Evolutionary conservation across 768 basidiomycete species (phyloP).

Genomic region (Russula foetens): DNA sequence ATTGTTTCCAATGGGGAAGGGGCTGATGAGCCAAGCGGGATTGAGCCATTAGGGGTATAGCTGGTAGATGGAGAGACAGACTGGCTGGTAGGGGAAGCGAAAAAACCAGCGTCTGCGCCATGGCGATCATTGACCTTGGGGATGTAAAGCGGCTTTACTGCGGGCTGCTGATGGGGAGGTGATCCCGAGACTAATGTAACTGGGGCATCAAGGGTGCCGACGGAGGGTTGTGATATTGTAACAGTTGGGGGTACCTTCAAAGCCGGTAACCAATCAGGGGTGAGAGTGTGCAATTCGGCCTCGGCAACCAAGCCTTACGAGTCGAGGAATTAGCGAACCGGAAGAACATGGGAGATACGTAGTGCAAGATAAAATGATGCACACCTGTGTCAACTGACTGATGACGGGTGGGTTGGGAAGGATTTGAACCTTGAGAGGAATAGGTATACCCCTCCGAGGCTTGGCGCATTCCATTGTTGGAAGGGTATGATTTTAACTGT

Average conservation of each 20-base stretch:
- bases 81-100: neutral
- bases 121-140: neutral
- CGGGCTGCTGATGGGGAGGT: neutral
- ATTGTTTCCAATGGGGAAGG: neutral
- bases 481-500: conserved; percentile 25
- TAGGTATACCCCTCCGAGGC: conserved; percentile 9
- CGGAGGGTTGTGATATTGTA: neutral
- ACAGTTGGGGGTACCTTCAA: conserved; percentile 1
- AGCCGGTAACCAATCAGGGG: conserved; percentile 11
- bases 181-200: neutral
- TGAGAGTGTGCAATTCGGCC: conserved; percentile 7
- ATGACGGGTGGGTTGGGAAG: conserved; percentile 14
- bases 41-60: neutral
- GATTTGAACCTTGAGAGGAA: conserved; percentile 18
- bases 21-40: neutral
- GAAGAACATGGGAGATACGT: neutral
- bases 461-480: conserved; percentile 26
- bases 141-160: conserved; percentile 7
- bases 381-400: conserved; percentile 31
- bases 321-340: neutral
- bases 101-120: neutral
- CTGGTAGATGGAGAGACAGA: neutral
- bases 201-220: neutral
- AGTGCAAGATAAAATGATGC: conserved; percentile 8
- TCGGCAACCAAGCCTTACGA: neutral